A percentile compares a stretch with the other conserved stretches of the same genome.
These are phyloP conservation scores for Penicillium longicatenatum DNA, from an alignment of 495 filamentous ascomycete genomes.

Conservation along the genomic window DNA sequence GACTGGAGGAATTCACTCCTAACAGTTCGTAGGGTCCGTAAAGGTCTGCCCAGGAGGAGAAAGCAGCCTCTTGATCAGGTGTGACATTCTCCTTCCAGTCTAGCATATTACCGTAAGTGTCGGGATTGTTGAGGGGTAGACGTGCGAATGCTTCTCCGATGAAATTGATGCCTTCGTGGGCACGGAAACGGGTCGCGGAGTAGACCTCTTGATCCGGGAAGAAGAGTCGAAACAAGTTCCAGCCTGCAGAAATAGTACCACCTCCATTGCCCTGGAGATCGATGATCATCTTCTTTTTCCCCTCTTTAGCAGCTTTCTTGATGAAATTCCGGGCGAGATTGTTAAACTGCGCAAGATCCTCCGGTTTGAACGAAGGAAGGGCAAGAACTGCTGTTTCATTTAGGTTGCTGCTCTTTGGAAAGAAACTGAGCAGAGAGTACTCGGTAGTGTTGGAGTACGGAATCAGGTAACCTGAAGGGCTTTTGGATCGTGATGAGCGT, in stretches of 20 bases:
- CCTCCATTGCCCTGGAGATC: constrained; percentile 54
- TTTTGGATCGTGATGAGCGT: not conserved
- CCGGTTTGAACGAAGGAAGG: constrained; percentile 51
- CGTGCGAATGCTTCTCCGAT: constrained; percentile 33
- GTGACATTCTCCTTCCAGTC: not conserved
- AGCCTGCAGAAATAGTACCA: constrained; percentile 40
- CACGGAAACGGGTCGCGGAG: constrained; percentile 45
- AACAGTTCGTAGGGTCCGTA: constrained; percentile 41
- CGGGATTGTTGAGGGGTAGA: not conserved
- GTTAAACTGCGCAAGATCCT: constrained; percentile 34
- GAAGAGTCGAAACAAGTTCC: constrained; percentile 54
- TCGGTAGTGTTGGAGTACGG: constrained; percentile 5
- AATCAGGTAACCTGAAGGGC: constrained; percentile 8
- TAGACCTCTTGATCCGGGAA: constrained; percentile 50
- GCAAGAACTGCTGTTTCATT: constrained; percentile 49
- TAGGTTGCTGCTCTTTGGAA: constrained; percentile 20
- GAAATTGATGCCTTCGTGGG: constrained; percentile 40
- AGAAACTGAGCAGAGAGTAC: constrained; percentile 40
- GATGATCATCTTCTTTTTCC: constrained; percentile 49
- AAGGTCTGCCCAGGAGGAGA: constrained; percentile 52
- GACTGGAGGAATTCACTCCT: constrained; percentile 46
- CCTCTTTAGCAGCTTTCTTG: constrained; percentile 28
- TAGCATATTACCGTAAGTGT: not conserved
- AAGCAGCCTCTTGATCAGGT: constrained; percentile 36
- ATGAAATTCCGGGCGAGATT: constrained; percentile 46